These are phyloP conservation scores for Pelomyxa schiedti DNA, from an alignment of 78 protist genomes.

Conservation along the genomic window DNA sequence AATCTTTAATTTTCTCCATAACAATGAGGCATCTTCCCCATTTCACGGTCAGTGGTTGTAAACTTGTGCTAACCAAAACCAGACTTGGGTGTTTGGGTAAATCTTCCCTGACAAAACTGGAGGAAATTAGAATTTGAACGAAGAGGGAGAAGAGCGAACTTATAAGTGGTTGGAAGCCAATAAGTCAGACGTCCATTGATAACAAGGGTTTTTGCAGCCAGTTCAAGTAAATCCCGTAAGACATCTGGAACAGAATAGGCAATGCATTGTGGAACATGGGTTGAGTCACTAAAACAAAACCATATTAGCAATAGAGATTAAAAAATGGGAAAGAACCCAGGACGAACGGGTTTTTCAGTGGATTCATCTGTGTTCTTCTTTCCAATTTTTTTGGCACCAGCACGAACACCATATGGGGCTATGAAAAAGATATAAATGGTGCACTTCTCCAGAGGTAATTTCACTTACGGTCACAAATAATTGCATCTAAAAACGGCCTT, in stretches of 20 bases:
- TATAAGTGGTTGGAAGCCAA: conserved; percentile 69
- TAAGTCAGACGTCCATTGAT: conserved; percentile 66
- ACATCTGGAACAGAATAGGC: conserved; percentile 49
- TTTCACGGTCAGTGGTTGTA: conserved; percentile 32
- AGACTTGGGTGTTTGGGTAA: conserved; percentile 54
- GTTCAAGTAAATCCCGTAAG: conserved; percentile 45
- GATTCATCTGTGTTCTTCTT: conserved; percentile 5
- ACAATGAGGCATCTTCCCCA: conserved; percentile 51
- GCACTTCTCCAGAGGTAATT: too few relatives aligned
- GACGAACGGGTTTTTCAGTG: neutral
- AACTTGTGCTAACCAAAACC: conserved; percentile 6
- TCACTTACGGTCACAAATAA: conserved; percentile 48
- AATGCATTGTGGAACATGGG: conserved; percentile 18
- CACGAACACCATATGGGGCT: conserved; percentile 71
- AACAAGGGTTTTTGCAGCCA: conserved; percentile 46
- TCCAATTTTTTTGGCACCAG: conserved; percentile 57
- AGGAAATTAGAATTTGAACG: neutral
- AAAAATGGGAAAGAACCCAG: neutral
- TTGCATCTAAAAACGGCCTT: conserved; percentile 28
- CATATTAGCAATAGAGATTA: conserved; percentile 7
- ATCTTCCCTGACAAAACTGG: conserved; percentile 15
- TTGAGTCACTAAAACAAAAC: neutral
- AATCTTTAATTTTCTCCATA: conserved; percentile 31
- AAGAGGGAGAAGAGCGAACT: conserved; percentile 13
- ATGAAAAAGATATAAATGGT: too few relatives aligned